Conservation (phyloP, 345 rosid genomes). For the Psidium guajava region DNA sequence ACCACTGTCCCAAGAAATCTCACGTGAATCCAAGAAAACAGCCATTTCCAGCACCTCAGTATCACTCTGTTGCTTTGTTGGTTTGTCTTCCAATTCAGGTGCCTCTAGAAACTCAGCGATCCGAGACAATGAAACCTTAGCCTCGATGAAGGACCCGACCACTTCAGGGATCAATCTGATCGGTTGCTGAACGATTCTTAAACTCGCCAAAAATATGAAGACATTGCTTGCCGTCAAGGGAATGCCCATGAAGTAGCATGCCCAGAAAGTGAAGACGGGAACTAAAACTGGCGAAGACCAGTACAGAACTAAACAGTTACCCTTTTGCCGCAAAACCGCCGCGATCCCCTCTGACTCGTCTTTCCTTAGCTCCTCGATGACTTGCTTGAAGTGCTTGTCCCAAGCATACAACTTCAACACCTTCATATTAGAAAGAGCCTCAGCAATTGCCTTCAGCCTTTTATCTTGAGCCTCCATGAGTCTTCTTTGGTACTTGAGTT, state of each 20-base stretch:
- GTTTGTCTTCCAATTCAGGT: constrained; percentile 20
- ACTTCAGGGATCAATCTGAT: constrained; percentile 33
- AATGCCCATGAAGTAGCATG: constrained; percentile 30
- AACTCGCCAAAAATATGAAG: constrained; percentile 38
- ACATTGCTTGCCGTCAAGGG: constrained; percentile 25
- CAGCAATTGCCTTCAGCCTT: constrained; percentile 24
- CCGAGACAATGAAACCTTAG: constrained; percentile 32
- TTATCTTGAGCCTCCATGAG: constrained; percentile 26
- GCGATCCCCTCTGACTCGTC: constrained; percentile 23
- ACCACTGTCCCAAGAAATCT: constrained; percentile 34
- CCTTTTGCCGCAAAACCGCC: constrained; percentile 14
- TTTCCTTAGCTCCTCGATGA: constrained; percentile 18
- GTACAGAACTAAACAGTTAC: constrained; percentile 16
- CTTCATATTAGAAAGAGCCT: constrained; percentile 37
- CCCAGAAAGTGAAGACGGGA: constrained; percentile 26
- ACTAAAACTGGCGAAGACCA: constrained; percentile 36
- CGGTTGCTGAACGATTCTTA: constrained; percentile 35
- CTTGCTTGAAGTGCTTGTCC: constrained; percentile 38
- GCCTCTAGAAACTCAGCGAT: constrained; percentile 31
- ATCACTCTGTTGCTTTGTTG: constrained; percentile 1
- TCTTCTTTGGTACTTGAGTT: constrained; percentile 20
- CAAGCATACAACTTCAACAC: constrained; percentile 47
- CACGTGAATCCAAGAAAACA: constrained; percentile 11
- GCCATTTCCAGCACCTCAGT: constrained; percentile 1
- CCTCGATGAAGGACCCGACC: constrained; percentile 22